These are phyloP conservation scores for Lunularia cruciata DNA, from an alignment of 225 moss, liverwort and hornwort species.

Conservation along the genomic window DNA sequence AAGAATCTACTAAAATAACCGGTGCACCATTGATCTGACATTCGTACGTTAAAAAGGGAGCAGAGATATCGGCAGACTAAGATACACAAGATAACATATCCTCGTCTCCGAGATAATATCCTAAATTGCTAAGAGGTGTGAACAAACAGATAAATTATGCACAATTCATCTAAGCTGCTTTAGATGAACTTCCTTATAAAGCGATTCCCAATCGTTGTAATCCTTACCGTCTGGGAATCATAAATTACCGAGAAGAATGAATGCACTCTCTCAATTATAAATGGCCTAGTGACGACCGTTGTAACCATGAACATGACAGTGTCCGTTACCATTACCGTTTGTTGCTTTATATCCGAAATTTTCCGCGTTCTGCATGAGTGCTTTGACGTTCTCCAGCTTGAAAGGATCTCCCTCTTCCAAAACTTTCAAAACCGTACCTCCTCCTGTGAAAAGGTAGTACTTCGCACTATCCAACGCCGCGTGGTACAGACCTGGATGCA, in stretches of 20 bases:
- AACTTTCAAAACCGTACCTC: conserved; percentile 84
- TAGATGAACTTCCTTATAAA: background rate
- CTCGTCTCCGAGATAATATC: conserved; percentile 6
- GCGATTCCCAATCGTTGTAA: too few species aligned
- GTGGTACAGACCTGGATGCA: conserved; percentile 77
- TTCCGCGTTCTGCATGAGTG: conserved; percentile 71
- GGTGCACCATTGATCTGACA: too few species aligned
- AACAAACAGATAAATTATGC: background rate
- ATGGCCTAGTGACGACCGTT: conserved; percentile 22
- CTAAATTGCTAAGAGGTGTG: background rate
- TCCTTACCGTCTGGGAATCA: background rate
- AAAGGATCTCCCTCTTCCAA: conserved; percentile 82
- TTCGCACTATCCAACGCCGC: conserved; percentile 71
- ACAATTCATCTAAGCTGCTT: conserved; percentile 4
- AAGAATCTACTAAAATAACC: background rate
- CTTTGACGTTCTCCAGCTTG: conserved; percentile 71
- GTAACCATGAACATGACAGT: background rate
- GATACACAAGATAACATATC: background rate
- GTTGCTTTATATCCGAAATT: conserved; percentile 47
- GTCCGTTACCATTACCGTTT: conserved; percentile 24
- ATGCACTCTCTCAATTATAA: background rate
- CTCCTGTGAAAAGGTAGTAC: conserved; percentile 90
- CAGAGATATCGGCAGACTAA: too few species aligned
- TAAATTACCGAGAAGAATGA: background rate
- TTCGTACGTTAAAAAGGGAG: background rate